Evolutionary conservation across 805 yeast genomes (phyloP), one percentile per base, ranked within the genome.

Genomic region (Lachancea waltii): DNA sequence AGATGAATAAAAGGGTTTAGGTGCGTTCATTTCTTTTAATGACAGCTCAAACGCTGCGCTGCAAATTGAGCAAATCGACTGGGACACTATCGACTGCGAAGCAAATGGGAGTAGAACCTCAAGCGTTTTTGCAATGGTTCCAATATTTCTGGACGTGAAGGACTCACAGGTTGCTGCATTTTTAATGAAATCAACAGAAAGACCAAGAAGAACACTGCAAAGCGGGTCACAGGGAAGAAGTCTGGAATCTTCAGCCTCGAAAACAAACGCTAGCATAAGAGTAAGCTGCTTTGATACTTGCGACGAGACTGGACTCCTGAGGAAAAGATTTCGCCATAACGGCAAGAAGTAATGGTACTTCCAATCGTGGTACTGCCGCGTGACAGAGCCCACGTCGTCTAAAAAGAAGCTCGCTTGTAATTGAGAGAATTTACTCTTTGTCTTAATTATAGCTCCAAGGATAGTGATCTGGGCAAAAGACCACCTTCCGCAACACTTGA

Each of bases 361-460:
- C 62, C 62, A 56, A n/a, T 26, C 34, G 1, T 32, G 15, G 37
- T 56, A 54, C 5, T 37, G 21, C 4, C 26, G 26, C 1, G 8
- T n/a, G 1, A 50, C 47, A 3, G 31, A 31, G 6, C 58, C 55
- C 3, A 46, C 36, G 13, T 43, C 56, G 43, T 59, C 64, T 10
- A 56, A 23, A 33, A 48, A 58, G 7, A 33, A 29, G 3, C 11
- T 13, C 3, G 22, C 22, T 33, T 59, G 62, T 6, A 59, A 36
- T 2, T 10, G 7, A 6, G 23, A 13, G 31, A 53, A 54, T 15
- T 31, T 39, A 1, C 35, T 37, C 9, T 38, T 24, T 0, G 59
- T 53, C 11, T 48, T 39, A 14, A 59, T 16, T 7, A 52, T 30
- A 5, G 62, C 64, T n/a, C 47, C 38, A 2, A 56, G 28, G 11